Percentiles rank a stretch among this genome's conserved stretches.
Evolutionary conservation across 306 rosid genomes (phyloP).

Genomic region (Cicer chorassanicum): DNA sequence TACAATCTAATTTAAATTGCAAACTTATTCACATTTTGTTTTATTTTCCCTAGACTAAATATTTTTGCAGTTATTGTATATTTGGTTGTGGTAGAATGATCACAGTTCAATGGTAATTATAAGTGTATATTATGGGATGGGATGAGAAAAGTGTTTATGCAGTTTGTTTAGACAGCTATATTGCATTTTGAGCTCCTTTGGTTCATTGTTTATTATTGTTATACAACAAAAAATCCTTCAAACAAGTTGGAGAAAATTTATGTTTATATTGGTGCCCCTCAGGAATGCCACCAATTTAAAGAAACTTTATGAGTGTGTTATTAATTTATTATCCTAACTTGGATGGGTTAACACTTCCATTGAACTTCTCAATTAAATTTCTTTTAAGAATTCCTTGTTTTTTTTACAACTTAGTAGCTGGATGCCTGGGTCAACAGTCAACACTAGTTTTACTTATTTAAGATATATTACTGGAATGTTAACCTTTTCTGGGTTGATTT

Average conservation of each 20-base stretch:
- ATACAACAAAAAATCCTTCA: neutral
- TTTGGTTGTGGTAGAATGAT: neutral
- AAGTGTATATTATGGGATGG: neutral
- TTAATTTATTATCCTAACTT: slow-evolving; percentile 8
- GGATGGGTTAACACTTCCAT: slow-evolving; percentile 11
- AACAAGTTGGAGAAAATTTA: neutral
- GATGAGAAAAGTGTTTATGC: neutral
- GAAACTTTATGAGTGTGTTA: neutral
- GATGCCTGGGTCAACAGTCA: neutral
- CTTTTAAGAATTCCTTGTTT: neutral
- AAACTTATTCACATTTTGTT: neutral
- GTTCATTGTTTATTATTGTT: neutral
- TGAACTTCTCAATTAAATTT: neutral
- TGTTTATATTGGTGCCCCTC: neutral
- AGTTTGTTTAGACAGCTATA: neutral
- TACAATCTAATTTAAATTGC: neutral
- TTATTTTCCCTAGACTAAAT: neutral
- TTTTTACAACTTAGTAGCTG: neutral
- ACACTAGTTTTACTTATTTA: slow-evolving; percentile 2
- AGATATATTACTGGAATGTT: neutral
- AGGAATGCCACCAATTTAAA: slow-evolving; percentile 11
- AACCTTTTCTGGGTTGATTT: slow-evolving; percentile 5
- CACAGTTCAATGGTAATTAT: neutral
- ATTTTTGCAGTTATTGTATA: slow-evolving; percentile 8
- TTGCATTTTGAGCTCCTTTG: slow-evolving; percentile 9